Conservation (phyloP, 2,329 filamentous ascomycete genomes). For the Boeremia lycopersici region DNA sequence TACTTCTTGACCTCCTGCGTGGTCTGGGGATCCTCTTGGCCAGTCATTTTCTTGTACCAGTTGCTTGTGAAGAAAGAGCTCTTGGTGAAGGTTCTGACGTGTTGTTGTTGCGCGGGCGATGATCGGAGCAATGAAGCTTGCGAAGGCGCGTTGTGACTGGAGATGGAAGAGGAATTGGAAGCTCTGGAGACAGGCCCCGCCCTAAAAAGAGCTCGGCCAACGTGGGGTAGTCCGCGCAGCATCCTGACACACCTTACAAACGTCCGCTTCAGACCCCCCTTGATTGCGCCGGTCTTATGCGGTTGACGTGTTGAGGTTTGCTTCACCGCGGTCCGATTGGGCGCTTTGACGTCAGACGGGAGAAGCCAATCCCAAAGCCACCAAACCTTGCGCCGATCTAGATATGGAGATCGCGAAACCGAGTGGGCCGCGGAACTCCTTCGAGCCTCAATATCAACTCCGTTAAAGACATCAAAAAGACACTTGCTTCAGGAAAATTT, state of each 20-base stretch:
- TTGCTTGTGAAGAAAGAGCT: constrained; percentile 17
- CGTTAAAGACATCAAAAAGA: not conserved
- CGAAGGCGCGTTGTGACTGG: constrained; percentile 3
- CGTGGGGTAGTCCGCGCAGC: constrained; percentile 32
- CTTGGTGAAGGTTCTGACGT: constrained; percentile 12
- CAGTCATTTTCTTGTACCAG: constrained; percentile 30
- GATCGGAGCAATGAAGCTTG: constrained; percentile 6
- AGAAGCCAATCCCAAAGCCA: constrained; percentile 1
- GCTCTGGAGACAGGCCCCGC: constrained; percentile 11
- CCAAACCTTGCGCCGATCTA: constrained; percentile 30
- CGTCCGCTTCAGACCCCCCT: constrained; percentile 17
- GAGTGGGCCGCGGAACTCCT: constrained; percentile 20
- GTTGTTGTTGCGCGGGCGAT: constrained; percentile 6
- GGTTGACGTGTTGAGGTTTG: constrained; percentile 29
- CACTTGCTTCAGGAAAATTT: not conserved
- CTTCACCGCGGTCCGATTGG: constrained; percentile 31
- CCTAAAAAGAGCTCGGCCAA: constrained; percentile 22
- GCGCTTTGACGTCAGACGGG: constrained; percentile 33
- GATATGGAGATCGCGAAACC: constrained; percentile 8
- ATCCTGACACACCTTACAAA: constrained; percentile 20
- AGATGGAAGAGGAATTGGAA: constrained; percentile 6
- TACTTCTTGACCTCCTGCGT: constrained; percentile 51
- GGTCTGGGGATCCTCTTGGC: constrained; percentile 21
- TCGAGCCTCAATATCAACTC: not conserved
- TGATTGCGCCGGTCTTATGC: constrained; percentile 26